Base-by-base conservation (phyloP, 495 filamentous ascomycete species). In the Cercophora sp. region DNA sequence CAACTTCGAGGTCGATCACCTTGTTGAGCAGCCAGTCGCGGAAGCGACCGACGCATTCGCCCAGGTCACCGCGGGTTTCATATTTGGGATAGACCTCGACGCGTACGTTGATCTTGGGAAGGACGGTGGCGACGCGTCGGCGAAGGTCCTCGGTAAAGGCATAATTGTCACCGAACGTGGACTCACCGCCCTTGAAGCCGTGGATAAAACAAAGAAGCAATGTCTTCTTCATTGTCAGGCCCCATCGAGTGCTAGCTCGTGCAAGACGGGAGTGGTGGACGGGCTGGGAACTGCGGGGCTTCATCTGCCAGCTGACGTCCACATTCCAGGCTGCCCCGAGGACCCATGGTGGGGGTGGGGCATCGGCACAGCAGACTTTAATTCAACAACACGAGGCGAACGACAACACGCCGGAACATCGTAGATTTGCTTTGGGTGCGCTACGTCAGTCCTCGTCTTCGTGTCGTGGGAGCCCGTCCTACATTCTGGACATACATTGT, bases 151-250 rank as follows among this genome's bases (percentile, higher is more conserved):
- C 78, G 29, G 87, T 85, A 59, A 94, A 94, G 41, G 70, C 73
- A 59, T 71, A 74, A 34, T 76, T 69, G 42, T 70, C 57, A 29
- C 78, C 82, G 56, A 98, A 98, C 48, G 93, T 98, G 59, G 88
- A 79, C 60, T 96, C 90, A 60, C 80, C 86, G 57, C 92, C 93
- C 89, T 97, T 96, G 80, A 98, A 98, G 46, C 93, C 93, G 68
- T 98, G 93, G 44, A 97, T 91, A 70, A 96, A 97, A 64, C 87
- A 89, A 45, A 98, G 72, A 9, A 98, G 72, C 25, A 98, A 73
- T 56, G 88, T 96, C 69, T 91, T 96, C 73, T 85, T 89, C 86
- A 89, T 95, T 48, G 66, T 22, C 6, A 4, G 40, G 40, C 16
- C 16, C 40, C 65, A 66, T 68, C n/a, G n/a, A n/a, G n/a, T n/a